Conservation (phyloP, 1,284 basidiomycete species). For the Naganishia sp. region DNA sequence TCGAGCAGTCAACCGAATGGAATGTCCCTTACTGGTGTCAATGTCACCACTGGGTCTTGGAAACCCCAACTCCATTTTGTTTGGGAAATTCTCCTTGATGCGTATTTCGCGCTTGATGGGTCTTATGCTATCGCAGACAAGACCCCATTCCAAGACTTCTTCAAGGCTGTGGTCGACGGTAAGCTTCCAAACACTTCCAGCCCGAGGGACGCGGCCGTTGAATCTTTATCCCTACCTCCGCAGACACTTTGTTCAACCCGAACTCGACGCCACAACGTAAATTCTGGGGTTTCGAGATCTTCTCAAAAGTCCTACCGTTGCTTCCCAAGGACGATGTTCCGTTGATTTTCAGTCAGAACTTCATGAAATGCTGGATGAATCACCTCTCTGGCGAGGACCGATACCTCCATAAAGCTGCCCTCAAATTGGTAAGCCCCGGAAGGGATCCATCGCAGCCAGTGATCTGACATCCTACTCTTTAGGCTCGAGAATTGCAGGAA, state of each 20-base stretch:
- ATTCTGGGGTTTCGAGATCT: constrained; percentile 93
- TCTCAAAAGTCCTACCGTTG: constrained; percentile 74
- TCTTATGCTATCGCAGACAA: constrained; percentile 46
- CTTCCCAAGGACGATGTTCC: constrained; percentile 69
- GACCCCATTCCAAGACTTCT: constrained; percentile 85
- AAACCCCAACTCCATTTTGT: constrained; percentile 89
- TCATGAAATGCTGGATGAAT: constrained; percentile 96
- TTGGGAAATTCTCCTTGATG: constrained; percentile 81
- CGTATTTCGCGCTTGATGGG: constrained; percentile 62
- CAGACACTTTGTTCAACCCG: constrained; percentile 83
- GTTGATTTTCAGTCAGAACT: constrained; percentile 89
- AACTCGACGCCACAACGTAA: constrained; percentile 85
- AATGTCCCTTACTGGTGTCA: constrained; percentile 35
- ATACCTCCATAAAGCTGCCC: constrained; percentile 83
- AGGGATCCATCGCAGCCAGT: too few species aligned
- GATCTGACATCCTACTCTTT: not conserved
- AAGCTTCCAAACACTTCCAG: not conserved
- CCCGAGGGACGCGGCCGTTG: constrained; percentile 10
- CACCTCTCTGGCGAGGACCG: constrained; percentile 85
- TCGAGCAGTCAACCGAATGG: constrained; percentile 40
- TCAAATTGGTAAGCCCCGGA: constrained; percentile 64
- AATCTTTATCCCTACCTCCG: not conserved
- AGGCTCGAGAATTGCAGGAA: constrained; percentile 74
- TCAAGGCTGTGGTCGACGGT: constrained; percentile 87
- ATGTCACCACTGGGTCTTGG: constrained; percentile 65